phyloP scores from a whole-genome alignment of 495 filamentous ascomycete species.

The Neurospora sp. region DNA sequence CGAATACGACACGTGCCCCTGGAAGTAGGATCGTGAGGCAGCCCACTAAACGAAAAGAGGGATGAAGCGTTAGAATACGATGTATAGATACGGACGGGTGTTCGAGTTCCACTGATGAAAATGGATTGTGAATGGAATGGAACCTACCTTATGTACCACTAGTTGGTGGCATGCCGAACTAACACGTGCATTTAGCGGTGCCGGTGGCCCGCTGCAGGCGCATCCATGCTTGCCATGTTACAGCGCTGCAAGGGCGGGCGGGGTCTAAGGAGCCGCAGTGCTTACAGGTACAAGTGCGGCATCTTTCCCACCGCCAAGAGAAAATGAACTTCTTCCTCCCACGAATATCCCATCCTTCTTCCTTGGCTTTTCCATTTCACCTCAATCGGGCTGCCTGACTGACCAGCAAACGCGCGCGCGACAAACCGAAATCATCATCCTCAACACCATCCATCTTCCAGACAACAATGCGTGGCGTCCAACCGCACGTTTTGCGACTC shows the following conservation, averaged over 20 bases:
- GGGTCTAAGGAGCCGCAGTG: neutral
- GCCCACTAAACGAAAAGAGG: neutral
- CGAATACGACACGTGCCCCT: neutral
- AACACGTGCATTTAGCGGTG: neutral
- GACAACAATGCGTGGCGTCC: conserved; percentile 5
- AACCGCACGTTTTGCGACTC: conserved; percentile 7
- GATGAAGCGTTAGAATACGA: neutral
- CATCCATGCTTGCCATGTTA: neutral
- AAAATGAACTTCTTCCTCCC: neutral
- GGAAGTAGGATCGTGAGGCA: neutral
- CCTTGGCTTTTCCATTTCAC: neutral
- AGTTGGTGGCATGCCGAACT: neutral
- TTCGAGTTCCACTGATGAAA: neutral
- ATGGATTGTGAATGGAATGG: neutral
- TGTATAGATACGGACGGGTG: neutral
- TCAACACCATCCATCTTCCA: neutral
- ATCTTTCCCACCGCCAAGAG: neutral
- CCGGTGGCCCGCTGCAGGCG: neutral
- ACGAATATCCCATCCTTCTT: neutral
- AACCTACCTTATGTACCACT: no score
- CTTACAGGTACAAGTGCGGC: neutral
- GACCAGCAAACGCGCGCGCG: neutral
- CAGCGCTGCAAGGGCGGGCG: neutral
- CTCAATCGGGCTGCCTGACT: neutral
- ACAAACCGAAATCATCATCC: neutral